Base-by-base conservation (phyloP, 192 early-diverging fungal species). In the Jimgerdemannia flammicorona region DNA sequence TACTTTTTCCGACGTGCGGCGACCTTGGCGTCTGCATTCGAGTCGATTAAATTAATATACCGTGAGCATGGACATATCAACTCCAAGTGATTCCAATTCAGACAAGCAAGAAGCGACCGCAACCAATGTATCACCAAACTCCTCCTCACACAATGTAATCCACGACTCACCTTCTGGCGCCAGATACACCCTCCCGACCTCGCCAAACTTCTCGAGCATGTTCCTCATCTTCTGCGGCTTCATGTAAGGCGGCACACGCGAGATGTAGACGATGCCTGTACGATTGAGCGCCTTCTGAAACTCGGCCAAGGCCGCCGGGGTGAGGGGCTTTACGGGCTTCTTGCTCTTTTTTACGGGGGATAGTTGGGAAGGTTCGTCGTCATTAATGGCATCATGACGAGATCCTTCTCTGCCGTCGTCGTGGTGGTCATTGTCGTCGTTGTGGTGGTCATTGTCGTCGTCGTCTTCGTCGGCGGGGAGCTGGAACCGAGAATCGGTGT, bases 161-260 rank as follows among this genome's bases (percentile, higher is more conserved):
- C 10, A 40, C 6, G 40, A 40, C 7, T 67, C 80, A 86, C 95
- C 93, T 81, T 98, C 98, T 18, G 94, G 92, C 4, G 89, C 90
- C 9, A 97, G 81, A 83, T 96, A 98, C 20, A 98, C 87, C 14
- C 93, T 88, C 4, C 95, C 95, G 18, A 98, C 85, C 70, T 91
- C 80, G 10, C 89, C 96, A 87, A 91, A 93, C 65, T 88, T 82
- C 8, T 85, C 73, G 1, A 99, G 86, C 44, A 97, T 79, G n/a
- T 88, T 85, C 14, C 92, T 90, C 40, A 99, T 79, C 69, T 94
- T 94, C 39, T 80, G 69, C 2, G 93, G 94, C 74, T 92, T 93
- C 97, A 98, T 98, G 81, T 95, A 97, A 11, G 94, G 95, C 18
- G 98, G 98, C 14, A 99, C 82, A 18, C 92, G 85, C 17, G 96